A percentile compares a stretch with the other conserved stretches of the same genome.
Evolutionary conservation across 768 basidiomycete genomes (phyloP).

Genomic region (Sistotremastrum niveocremeum): DNA sequence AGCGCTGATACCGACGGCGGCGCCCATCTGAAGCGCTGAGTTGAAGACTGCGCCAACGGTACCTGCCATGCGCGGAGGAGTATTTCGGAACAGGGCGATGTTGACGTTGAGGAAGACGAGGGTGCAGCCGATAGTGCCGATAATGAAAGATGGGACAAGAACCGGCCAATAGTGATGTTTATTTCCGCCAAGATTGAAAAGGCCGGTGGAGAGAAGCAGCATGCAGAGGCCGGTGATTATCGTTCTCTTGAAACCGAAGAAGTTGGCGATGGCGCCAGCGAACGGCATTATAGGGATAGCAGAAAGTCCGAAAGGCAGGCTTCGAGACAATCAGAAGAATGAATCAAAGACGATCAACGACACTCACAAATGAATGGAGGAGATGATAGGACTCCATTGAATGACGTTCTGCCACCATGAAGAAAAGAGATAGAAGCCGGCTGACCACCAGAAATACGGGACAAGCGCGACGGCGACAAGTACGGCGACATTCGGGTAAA

Average conservation of each 20-base stretch:
- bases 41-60: constrained; percentile 45
- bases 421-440: constrained; percentile 21
- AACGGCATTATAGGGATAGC: constrained; percentile 22
- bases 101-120: constrained; percentile 29
- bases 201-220: constrained; percentile 23
- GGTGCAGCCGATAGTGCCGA: constrained; percentile 34
- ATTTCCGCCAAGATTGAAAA: constrained; percentile 29
- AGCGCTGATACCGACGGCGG: constrained; percentile 35
- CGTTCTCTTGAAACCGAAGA: constrained; percentile 29
- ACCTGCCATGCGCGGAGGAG: constrained; percentile 35
- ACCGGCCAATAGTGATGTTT: constrained; percentile 32
- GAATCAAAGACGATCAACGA: neutral
- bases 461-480: constrained; percentile 24
- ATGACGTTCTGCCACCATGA: constrained; percentile 29
- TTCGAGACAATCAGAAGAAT: neutral
- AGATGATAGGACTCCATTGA: constrained; percentile 26
- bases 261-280: constrained; percentile 15
- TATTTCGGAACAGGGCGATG: constrained; percentile 36
- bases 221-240: constrained; percentile 29
- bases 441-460: constrained; percentile 30
- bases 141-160: constrained; percentile 34
- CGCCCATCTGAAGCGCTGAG: constrained; percentile 37
- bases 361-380: constrained; percentile 24
- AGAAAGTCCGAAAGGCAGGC: constrained; percentile 22
- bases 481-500: constrained; percentile 26